phyloP scores from a whole-genome alignment of 2,329 filamentous ascomycete species.

The Bipolaris gigantea region DNA sequence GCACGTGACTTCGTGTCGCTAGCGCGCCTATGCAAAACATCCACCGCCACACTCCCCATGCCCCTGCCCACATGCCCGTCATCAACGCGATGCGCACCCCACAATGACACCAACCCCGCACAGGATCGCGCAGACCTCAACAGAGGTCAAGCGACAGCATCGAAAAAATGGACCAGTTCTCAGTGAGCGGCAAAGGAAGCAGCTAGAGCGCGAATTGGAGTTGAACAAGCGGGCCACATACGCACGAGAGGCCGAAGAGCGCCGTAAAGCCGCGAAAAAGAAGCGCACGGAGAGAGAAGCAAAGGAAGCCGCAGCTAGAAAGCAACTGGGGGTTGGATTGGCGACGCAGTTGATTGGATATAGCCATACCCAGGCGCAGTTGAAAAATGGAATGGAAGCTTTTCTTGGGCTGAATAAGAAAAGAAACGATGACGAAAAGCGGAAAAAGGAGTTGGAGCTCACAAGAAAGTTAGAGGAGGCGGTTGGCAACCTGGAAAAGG shows the following conservation, averaged over 20 bases:
- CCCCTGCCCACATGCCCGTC: constrained; percentile 2
- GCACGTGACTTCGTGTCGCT: constrained; percentile 12
- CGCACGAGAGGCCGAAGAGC: constrained; percentile 39
- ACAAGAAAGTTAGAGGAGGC: constrained; percentile 26
- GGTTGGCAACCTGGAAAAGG: constrained; percentile 30
- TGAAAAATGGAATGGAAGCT: constrained; percentile 45
- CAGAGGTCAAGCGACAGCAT: constrained; percentile 39
- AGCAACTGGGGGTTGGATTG: constrained; percentile 37
- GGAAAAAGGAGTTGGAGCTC: constrained; percentile 22
- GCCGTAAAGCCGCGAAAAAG: constrained; percentile 33
- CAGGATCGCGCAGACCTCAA: constrained; percentile 40
- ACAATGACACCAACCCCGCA: constrained; percentile 30
- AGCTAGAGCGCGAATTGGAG: constrained; percentile 36
- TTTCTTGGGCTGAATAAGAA: constrained; percentile 37
- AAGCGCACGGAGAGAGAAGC: constrained; percentile 37
- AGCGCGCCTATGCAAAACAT: constrained; percentile 10
- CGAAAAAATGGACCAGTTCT: constrained; percentile 34
- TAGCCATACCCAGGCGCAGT: constrained; percentile 40
- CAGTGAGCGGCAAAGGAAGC: constrained; percentile 31
- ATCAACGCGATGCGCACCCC: constrained; percentile 10
- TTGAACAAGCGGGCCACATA: constrained; percentile 39
- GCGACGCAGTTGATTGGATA: constrained; percentile 47
- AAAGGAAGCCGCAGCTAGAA: constrained; percentile 35
- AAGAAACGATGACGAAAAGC: constrained; percentile 22
- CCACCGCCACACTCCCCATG: constrained; percentile 3